phyloP scores from a whole-genome alignment of 2,329 filamentous ascomycete species.

The Herpotrichia juniperi region DNA sequence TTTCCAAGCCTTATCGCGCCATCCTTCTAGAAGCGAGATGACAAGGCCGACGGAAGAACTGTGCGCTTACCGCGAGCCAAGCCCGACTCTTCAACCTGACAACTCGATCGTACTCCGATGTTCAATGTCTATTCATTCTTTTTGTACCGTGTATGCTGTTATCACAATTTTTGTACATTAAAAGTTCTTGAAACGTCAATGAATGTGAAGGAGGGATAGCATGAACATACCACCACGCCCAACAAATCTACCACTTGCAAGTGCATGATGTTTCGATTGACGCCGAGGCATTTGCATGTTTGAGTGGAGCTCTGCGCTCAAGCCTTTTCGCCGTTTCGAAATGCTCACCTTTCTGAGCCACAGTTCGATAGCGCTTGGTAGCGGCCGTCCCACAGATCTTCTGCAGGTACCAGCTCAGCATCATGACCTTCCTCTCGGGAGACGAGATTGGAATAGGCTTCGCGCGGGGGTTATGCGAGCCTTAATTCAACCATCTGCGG shows the following conservation, averaged over 20 bases:
- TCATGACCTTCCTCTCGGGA: constrained; percentile 5
- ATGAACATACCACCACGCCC: constrained; percentile 1
- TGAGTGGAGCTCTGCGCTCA: constrained; percentile 12
- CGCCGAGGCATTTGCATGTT: constrained; percentile 21
- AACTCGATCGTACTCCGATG: not conserved
- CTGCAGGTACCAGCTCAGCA: constrained; percentile 5
- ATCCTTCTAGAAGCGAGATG: constrained; percentile 17
- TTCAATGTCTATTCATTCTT: not conserved
- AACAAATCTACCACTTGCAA: not conserved
- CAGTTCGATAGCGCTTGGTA: constrained; percentile 7
- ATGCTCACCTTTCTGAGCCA: constrained; percentile 11
- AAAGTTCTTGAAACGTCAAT: not conserved
- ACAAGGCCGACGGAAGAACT: constrained; percentile 4
- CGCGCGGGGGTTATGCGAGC: constrained; percentile 10
- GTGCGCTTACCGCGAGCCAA: not conserved
- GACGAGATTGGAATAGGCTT: constrained; percentile 2
- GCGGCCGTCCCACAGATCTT: not conserved
- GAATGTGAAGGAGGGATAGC: not conserved
- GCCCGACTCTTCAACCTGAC: not conserved
- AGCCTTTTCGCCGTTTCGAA: constrained; percentile 25
- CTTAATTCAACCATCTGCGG: constrained; percentile 20
- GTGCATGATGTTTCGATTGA: constrained; percentile 33
- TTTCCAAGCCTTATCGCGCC: too few species aligned
- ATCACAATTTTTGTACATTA: not conserved
- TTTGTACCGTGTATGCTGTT: not conserved